Conservation (phyloP, 139 green algal genomes). For the Coccomyxa sp. region DNA sequence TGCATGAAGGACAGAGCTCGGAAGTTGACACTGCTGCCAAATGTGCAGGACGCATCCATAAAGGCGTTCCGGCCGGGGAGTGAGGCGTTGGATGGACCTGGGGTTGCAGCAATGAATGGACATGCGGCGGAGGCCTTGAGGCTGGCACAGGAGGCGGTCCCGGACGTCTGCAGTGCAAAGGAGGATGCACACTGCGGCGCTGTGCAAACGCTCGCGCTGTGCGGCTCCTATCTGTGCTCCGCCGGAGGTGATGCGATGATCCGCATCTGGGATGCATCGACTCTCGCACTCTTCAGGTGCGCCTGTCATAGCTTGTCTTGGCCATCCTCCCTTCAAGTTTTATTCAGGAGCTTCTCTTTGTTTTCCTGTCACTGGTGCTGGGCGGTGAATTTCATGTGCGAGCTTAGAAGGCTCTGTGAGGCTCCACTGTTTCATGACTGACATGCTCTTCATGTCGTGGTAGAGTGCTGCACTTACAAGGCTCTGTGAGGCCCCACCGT, state of each 20-base stretch:
- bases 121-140: too few relatives aligned
- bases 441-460: too few relatives aligned
- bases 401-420: too few relatives aligned
- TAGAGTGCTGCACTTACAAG: too few relatives aligned
- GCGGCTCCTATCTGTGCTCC: conserved; percentile 35
- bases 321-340: too few relatives aligned
- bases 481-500: too few relatives aligned
- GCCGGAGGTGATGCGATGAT: conserved; percentile 58
- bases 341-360: too few relatives aligned
- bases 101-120: conserved; percentile 1
- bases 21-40: too few relatives aligned
- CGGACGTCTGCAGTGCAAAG: not conserved
- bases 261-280: conserved; percentile 56
- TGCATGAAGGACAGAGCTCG: too few relatives aligned
- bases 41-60: conserved; percentile 13
- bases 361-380: too few relatives aligned
- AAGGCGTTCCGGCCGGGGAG: conserved; percentile 9
- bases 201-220: conserved; percentile 62
- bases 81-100: not conserved
- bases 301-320: not conserved
- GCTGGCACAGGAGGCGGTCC: not conserved
- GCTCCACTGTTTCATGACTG: too few relatives aligned
- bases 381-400: too few relatives aligned
- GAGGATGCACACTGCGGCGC: conserved; percentile 43
- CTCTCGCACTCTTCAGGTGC: conserved; percentile 56